Conservation (phyloP, 2,329 filamentous ascomycete species). For the Neofusicoccum kwambonambiense region DNA sequence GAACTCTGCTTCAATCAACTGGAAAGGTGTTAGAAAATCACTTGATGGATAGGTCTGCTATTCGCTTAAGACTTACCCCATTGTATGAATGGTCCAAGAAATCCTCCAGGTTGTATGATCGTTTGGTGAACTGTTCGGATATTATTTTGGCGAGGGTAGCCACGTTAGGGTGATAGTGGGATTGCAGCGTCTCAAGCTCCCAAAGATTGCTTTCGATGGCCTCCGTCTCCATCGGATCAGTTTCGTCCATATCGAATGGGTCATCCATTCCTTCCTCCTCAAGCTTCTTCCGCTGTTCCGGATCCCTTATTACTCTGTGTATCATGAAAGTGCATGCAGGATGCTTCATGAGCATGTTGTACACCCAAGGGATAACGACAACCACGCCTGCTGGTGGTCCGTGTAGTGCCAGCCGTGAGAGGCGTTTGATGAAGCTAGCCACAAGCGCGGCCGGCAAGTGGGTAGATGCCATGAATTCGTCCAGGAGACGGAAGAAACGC, state of each 20-base stretch:
- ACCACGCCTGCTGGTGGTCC: slow-evolving; percentile 89
- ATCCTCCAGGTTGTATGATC: slow-evolving; percentile 91
- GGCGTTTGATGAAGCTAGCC: slow-evolving; percentile 93
- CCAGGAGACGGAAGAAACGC: slow-evolving; percentile 86
- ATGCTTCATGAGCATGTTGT: slow-evolving; percentile 89
- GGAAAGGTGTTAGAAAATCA: background rate
- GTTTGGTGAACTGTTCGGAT: slow-evolving; percentile 95
- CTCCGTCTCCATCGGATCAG: slow-evolving; percentile 78
- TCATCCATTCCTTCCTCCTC: slow-evolving; percentile 67
- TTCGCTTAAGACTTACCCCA: slow-evolving; percentile 57
- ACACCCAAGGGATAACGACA: slow-evolving; percentile 85
- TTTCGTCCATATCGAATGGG: slow-evolving; percentile 72
- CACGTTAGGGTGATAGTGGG: slow-evolving; percentile 95
- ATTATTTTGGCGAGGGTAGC: slow-evolving; percentile 92
- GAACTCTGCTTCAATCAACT: slow-evolving; percentile 83
- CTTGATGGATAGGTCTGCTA: background rate
- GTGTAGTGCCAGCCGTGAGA: slow-evolving; percentile 79
- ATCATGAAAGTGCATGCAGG: slow-evolving; percentile 95
- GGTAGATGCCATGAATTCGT: slow-evolving; percentile 85
- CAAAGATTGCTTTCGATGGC: slow-evolving; percentile 93
- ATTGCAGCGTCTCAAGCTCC: slow-evolving; percentile 89
- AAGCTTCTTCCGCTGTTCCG: slow-evolving; percentile 58
- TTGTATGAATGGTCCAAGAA: slow-evolving; percentile 93
- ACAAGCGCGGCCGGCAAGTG: slow-evolving; percentile 90
- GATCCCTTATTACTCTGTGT: slow-evolving; percentile 68